phyloP scores from a whole-genome alignment of 2,329 filamentous ascomycete species.

The Endocalyx cinctus region DNA sequence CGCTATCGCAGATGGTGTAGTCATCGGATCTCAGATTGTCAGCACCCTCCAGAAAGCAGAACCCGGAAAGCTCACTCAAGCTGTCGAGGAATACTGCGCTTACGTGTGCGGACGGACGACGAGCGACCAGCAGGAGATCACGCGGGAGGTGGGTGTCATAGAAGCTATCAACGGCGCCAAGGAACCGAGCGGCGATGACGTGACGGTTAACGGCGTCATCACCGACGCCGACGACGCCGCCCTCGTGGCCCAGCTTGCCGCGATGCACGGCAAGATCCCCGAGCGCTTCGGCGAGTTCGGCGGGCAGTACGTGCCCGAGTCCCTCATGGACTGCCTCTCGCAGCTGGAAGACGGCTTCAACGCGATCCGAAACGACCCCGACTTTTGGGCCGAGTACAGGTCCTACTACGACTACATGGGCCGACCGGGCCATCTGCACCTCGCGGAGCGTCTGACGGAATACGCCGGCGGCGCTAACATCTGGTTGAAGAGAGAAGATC shows the following conservation, averaged over 20 bases:
- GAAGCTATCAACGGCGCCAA: slow-evolving; percentile 61
- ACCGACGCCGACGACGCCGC: slow-evolving; percentile 47
- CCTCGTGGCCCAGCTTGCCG: slow-evolving; percentile 78
- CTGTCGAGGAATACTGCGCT: slow-evolving; percentile 82
- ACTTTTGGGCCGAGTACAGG: slow-evolving; percentile 95
- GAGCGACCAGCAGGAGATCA: slow-evolving; percentile 33
- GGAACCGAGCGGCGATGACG: slow-evolving; percentile 52
- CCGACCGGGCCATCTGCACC: slow-evolving; percentile 83
- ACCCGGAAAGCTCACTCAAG: slow-evolving; percentile 61
- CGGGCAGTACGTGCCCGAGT: slow-evolving; percentile 95
- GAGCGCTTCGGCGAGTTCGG: slow-evolving; percentile 93
- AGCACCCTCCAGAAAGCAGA: slow-evolving; percentile 68
- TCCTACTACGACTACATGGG: slow-evolving; percentile 98
- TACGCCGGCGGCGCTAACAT: slow-evolving; percentile 90
- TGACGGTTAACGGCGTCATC: slow-evolving; percentile 67
- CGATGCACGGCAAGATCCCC: slow-evolving; percentile 74
- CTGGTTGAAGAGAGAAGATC: slow-evolving; percentile 95
- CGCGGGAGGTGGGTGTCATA: slow-evolving; percentile 64
- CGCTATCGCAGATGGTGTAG: slow-evolving; percentile 83
- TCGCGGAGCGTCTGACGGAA: slow-evolving; percentile 83
- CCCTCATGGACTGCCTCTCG: slow-evolving; percentile 91
- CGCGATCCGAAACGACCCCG: slow-evolving; percentile 76
- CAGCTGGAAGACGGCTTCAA: slow-evolving; percentile 91
- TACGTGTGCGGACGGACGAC: slow-evolving; percentile 51
- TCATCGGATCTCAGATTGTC: slow-evolving; percentile 95